Percentiles rank a stretch among this genome's conserved stretches.
Conservation (phyloP, 2,329 filamentous ascomycete genomes). For the Neonectria neomacrospora region DNA sequence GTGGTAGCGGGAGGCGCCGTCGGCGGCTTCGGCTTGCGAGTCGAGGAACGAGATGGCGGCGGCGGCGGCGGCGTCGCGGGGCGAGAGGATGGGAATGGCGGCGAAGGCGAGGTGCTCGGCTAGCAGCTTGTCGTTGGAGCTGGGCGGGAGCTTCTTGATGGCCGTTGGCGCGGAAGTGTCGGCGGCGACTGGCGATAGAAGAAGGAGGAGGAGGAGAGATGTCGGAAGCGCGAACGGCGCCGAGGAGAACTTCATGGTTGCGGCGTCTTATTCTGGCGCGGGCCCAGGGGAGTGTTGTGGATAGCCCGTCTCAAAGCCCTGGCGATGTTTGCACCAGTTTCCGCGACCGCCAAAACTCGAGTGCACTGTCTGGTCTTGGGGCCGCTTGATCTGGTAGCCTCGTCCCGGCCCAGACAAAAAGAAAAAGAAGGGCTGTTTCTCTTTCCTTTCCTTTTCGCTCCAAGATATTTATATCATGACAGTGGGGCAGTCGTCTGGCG, state of each 20-base stretch:
- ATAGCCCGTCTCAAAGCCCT: background rate
- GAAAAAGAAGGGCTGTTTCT: background rate
- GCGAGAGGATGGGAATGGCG: constrained; percentile 41
- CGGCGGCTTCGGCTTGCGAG: constrained; percentile 41
- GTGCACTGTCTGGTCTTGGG: constrained; percentile 5
- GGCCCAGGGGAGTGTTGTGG: constrained; percentile 1
- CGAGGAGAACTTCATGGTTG: constrained; percentile 53
- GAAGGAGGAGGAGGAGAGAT: constrained; percentile 58
- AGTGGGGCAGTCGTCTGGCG: constrained; percentile 15
- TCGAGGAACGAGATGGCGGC: constrained; percentile 46
- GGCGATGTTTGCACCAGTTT: background rate
- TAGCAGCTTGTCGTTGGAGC: constrained; percentile 79
- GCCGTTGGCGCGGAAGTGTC: constrained; percentile 63
- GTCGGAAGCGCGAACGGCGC: constrained; percentile 53
- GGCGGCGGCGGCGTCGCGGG: constrained; percentile 47
- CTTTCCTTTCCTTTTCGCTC: constrained; percentile 4
- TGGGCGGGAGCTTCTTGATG: constrained; percentile 76
- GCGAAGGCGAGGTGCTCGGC: constrained; percentile 71
- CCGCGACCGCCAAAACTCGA: background rate
- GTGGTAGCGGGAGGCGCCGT: constrained; percentile 49
- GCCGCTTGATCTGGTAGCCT: constrained; percentile 27
- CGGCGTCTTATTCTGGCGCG: background rate
- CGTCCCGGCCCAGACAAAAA: background rate
- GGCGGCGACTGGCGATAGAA: constrained; percentile 54
- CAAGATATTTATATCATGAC: constrained; percentile 12